Evolutionary conservation across 2,329 filamentous ascomycete genomes (phyloP).

Genomic region (Catunica adiposa): DNA sequence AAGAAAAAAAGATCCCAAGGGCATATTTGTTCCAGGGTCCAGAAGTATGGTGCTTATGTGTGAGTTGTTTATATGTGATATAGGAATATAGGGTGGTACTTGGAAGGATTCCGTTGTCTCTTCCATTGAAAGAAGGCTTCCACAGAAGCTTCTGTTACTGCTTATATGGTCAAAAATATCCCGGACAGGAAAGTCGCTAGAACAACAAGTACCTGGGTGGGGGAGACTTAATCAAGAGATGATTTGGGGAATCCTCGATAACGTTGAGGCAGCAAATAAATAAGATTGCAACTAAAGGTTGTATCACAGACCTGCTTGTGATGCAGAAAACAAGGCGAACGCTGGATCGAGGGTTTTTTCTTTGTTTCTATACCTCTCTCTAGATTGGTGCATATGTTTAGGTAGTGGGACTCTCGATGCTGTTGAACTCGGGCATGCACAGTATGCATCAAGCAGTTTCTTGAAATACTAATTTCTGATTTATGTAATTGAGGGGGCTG

Average conservation of each 20-base stretch:
- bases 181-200: neutral
- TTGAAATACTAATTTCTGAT: no score
- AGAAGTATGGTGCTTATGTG: neutral
- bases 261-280: no score
- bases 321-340: neutral
- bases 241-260: no score
- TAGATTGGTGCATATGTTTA: no score
- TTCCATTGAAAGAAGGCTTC: conserved; percentile 1
- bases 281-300: no score
- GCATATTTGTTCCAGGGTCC: neutral
- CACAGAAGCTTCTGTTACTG: neutral
- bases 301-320: no score
- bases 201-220: neutral
- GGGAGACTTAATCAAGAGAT: neutral
- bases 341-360: neutral
- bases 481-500: no score
- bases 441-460: no score
- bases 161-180: neutral
- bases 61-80: conserved; percentile 3
- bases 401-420: no score
- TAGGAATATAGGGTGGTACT: neutral
- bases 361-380: no score
- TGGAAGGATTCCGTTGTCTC: neutral
- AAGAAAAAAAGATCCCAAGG: neutral
- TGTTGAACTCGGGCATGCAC: no score